These are phyloP conservation scores for Cruciata laevipes DNA, from an alignment of 257 asterid genomes.

Conservation along the genomic window DNA sequence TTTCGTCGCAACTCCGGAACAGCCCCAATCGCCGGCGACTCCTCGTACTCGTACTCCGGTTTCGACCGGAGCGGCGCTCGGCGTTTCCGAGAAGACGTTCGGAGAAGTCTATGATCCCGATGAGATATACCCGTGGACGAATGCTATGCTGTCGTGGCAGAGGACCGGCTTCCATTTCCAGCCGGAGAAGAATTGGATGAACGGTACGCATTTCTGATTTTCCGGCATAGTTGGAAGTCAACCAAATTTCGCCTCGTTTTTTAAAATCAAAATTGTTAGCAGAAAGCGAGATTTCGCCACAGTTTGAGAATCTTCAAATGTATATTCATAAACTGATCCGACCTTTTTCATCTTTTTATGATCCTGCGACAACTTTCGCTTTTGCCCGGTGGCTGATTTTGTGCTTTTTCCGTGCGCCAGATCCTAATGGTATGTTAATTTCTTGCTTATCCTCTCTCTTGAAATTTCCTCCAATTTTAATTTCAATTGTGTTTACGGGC, in stretches of 20 bases:
- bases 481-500: background rate
- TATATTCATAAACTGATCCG: background rate
- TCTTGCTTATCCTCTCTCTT: background rate
- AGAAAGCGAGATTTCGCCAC: background rate
- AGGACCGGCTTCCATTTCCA: slow-evolving; percentile 73
- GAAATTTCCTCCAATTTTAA: background rate
- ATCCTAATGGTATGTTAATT: slow-evolving; percentile 70
- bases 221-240: no score
- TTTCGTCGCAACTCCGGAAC: slow-evolving; percentile 12
- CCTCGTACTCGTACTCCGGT: slow-evolving; percentile 13
- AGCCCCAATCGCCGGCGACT: slow-evolving; percentile 14
- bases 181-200: slow-evolving; percentile 75
- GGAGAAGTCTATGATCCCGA: slow-evolving; percentile 29
- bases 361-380: slow-evolving; percentile 14
- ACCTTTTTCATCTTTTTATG: slow-evolving; percentile 1
- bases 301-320: background rate
- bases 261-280: background rate
- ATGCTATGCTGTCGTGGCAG: slow-evolving; percentile 76
- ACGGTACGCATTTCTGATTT: slow-evolving; percentile 45
- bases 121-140: slow-evolving; percentile 48
- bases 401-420: slow-evolving; percentile 39
- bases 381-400: slow-evolving; percentile 11
- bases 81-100: slow-evolving; percentile 77
- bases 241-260: background rate
- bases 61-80: slow-evolving; percentile 59